Conservation (phyloP, 2,329 filamentous ascomycete species). For the Phyllosticta ampelicida region DNA sequence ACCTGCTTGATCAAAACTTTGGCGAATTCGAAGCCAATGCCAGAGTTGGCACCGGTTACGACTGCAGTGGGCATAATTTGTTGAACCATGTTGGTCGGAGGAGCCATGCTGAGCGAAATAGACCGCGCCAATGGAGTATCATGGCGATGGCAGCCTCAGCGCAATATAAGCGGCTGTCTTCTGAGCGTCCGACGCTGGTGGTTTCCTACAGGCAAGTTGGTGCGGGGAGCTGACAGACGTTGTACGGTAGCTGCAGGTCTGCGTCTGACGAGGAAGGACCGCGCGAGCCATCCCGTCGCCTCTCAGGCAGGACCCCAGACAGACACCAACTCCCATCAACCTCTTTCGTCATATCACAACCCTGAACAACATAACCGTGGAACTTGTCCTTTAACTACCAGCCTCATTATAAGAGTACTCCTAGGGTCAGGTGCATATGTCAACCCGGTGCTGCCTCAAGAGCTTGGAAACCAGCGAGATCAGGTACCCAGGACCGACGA, state of each 20-base stretch:
- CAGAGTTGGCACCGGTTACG: conserved; percentile 32
- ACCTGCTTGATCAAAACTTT: conserved; percentile 20
- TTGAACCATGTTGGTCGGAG: background rate
- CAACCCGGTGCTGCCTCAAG: background rate
- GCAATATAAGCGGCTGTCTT: background rate
- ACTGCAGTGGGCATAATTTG: conserved; percentile 28
- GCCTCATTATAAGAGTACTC: background rate
- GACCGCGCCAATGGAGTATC: background rate
- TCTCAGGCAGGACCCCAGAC: background rate
- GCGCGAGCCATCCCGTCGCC: background rate
- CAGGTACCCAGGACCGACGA: background rate
- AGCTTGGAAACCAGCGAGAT: background rate
- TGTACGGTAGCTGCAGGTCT: background rate
- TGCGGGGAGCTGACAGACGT: background rate
- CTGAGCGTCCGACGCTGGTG: background rate
- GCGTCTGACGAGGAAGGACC: background rate
- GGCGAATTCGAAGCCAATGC: conserved; percentile 31
- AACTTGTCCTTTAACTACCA: background rate
- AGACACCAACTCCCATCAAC: background rate
- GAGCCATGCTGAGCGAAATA: background rate
- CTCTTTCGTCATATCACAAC: background rate
- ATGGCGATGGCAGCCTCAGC: background rate
- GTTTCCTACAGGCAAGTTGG: background rate
- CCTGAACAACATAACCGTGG: background rate
- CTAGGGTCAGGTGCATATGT: background rate